Percentiles rank a stretch among this genome's conserved stretches.
These are phyloP conservation scores for Candida schatavii DNA, from an alignment of 805 yeast genomes.

Conservation along the genomic window DNA sequence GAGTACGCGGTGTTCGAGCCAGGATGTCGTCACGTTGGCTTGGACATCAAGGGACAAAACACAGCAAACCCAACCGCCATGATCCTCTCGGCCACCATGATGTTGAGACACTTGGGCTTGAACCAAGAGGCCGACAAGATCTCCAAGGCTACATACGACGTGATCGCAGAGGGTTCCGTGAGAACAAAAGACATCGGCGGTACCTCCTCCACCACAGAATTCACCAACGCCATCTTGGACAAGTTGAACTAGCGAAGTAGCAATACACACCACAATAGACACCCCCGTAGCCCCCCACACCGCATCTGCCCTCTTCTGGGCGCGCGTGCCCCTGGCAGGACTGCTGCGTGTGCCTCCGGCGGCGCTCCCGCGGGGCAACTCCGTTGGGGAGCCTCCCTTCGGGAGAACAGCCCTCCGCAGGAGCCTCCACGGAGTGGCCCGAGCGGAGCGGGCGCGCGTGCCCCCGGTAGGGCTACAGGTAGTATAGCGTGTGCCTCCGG, in stretches of 20 bases:
- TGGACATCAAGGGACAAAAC: constrained; percentile 91
- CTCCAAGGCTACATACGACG: constrained; percentile 84
- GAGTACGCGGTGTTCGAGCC: constrained; percentile 98
- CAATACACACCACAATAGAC: too few species aligned
- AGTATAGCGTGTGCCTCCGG: too few species aligned
- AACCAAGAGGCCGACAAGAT: constrained; percentile 82
- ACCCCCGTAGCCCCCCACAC: too few species aligned
- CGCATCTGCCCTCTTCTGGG: too few species aligned
- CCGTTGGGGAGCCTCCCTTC: too few species aligned
- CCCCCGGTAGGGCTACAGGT: too few species aligned
- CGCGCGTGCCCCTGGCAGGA: too few species aligned
- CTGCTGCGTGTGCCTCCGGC: too few species aligned
- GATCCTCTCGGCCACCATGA: constrained; percentile 85
- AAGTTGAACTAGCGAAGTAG: constrained; percentile 58
- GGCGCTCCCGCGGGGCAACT: too few species aligned
- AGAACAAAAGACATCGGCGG: constrained; percentile 95
- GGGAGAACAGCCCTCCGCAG: too few species aligned
- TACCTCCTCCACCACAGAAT: constrained; percentile 81
- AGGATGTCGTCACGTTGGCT: constrained; percentile 99
- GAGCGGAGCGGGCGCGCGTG: too few species aligned
- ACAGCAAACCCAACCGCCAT: constrained; percentile 98
- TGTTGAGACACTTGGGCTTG: constrained; percentile 94
- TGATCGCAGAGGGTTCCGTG: constrained; percentile 80
- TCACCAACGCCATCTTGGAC: constrained; percentile 84
- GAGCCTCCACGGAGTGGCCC: too few species aligned